A percentile compares a stretch with the other conserved stretches of the same genome.
Evolutionary conservation across 1,139 yeast species (phyloP).

Genomic region (Pneumocystis murina): DNA sequence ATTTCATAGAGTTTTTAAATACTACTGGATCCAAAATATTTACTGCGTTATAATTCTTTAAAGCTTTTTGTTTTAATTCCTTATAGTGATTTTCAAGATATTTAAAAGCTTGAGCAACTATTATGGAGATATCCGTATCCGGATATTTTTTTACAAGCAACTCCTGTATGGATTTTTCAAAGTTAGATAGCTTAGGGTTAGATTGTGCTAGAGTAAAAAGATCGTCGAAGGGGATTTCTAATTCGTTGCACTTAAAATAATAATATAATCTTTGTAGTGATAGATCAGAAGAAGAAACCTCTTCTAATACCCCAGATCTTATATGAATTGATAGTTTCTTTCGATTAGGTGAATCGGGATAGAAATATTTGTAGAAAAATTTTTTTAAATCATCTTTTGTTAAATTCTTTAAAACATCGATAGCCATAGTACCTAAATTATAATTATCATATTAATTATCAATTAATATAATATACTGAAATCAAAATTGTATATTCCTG

Average conservation of each 20-base stretch:
- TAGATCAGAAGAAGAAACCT: background rate
- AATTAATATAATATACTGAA: background rate
- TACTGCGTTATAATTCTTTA: background rate
- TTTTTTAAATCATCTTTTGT: slow-evolving; percentile 43
- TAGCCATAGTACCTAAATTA: slow-evolving; percentile 39
- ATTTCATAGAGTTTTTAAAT: background rate
- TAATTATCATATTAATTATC: slow-evolving; percentile 12
- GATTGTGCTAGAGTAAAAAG: background rate
- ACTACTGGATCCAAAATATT: background rate
- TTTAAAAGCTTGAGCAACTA: background rate
- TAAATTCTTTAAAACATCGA: slow-evolving; percentile 34
- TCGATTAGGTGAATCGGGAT: slow-evolving; percentile 28
- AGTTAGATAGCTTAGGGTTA: background rate
- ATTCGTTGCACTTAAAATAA: background rate
- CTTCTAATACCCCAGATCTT: slow-evolving; percentile 35
- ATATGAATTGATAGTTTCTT: slow-evolving; percentile 48
- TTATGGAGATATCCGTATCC: background rate
- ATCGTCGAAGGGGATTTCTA: background rate
- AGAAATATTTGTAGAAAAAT: slow-evolving; percentile 38
- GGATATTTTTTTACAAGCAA: background rate
- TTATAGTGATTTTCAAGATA: background rate
- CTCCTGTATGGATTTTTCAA: background rate
- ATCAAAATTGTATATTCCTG: slow-evolving; percentile 62
- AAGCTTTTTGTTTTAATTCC: background rate
- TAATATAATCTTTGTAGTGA: background rate